phyloP scores from a whole-genome alignment of 202 grass and related monocot genomes.

The Thinopyrum obtusiflorum region DNA sequence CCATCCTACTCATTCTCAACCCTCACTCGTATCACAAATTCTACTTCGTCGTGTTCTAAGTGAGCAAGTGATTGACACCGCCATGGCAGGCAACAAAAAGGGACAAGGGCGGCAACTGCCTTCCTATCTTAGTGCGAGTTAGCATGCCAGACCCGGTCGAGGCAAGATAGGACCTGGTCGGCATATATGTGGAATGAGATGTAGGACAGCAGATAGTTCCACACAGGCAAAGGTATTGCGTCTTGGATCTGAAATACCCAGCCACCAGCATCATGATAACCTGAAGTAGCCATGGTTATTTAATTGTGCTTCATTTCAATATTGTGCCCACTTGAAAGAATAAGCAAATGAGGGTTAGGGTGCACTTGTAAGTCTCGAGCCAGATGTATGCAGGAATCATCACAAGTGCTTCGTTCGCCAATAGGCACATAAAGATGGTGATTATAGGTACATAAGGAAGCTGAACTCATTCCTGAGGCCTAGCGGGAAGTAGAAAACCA shows the following conservation, averaged over 20 bases:
- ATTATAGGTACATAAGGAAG: slow-evolving; percentile 80
- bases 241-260: slow-evolving; percentile 69
- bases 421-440: slow-evolving; percentile 73
- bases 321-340: not conserved
- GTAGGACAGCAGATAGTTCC: slow-evolving; percentile 80
- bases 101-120: too few species aligned
- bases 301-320: not conserved
- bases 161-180: slow-evolving; percentile 38
- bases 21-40: too few species aligned
- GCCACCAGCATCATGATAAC: slow-evolving; percentile 90
- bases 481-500: slow-evolving; percentile 85
- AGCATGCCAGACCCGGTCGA: not conserved
- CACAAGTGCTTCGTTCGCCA: slow-evolving; percentile 89
- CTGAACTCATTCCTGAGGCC: slow-evolving; percentile 86
- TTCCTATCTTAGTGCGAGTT: too few species aligned
- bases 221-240: slow-evolving; percentile 53
- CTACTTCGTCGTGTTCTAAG: too few species aligned
- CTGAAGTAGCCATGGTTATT: slow-evolving; percentile 35
- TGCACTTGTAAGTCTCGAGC: slow-evolving; percentile 80
- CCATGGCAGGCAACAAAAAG: too few species aligned
- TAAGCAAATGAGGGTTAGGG: slow-evolving; percentile 47
- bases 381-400: slow-evolving; percentile 69
- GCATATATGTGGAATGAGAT: slow-evolving; percentile 72
- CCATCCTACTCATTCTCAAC: too few species aligned
- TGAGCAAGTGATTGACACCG: too few species aligned